Base-by-base conservation (phyloP, 1,139 yeast species). In the Lodderomyces elongisporus region DNA sequence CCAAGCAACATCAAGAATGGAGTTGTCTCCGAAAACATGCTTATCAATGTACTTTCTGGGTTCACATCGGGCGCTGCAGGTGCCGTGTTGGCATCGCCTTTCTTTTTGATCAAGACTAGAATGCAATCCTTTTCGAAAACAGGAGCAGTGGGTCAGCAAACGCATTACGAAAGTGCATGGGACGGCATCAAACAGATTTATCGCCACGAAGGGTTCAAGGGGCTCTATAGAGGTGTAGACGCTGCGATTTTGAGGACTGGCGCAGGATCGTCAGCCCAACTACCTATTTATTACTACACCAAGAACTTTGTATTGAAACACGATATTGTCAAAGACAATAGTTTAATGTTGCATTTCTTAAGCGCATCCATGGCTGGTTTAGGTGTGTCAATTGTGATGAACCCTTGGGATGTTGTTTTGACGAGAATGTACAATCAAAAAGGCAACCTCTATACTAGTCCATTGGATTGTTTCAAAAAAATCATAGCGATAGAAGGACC, bases 181-280 rank as follows among this genome's bases (percentile, higher is more conserved):
- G 76, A 83, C 46, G 98, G 96, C 3, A 52, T 91, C 22, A 48
- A 59, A 10, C 66, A 77, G 22, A 77, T 91, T 27, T 77, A 65
- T 51, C 61, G 59, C 33, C 58, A 70, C 1, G 95, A 85, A 50
- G 97, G 97, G 3, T 32, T 87, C 41, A 62, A 58, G 36, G 97
- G 96, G 2, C 66, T 85, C 40, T 89, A 79, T 60, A 70, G 95
- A 42, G 98, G 98, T 42, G 87, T 88, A 3, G 95, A 87, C 54
- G 96, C 98, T 3, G 97, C 98, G 1, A 75, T 88, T 30, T 62
- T 91, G 43, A 75, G 98, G 58, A 91, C 98, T 1, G 96, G 96
- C 49, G 85, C 91, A 32, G 98, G 98, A 2, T 89, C 97, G 8
- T 74, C 95, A 24, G 96, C 88, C 20, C 98, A 91, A 63, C 66